Base-by-base conservation (phyloP, 139 green algal species). In the Micractinium conductrix region DNA sequence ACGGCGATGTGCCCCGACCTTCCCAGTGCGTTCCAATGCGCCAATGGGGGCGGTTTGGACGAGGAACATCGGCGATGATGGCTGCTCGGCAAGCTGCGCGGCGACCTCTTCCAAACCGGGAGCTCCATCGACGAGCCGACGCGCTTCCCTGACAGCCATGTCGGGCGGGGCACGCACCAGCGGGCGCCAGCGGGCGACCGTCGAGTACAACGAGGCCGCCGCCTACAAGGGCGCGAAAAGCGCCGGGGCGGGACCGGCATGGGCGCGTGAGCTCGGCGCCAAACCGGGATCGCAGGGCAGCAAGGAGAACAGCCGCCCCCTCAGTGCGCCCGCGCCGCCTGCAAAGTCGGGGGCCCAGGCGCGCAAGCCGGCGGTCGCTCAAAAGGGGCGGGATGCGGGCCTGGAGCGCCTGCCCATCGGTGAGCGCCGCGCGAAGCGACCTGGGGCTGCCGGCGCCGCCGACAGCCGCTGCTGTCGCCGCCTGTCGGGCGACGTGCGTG, bases 401-500 rank as follows among this genome's bases (percentile, higher is more conserved):
- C 58, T 81, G n/a, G 62, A 63, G 53, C 62, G 75, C 37, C 75
- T 81, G 75, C 75, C 75, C 37, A 81, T 81, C 26, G 75, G 75
- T 81, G 38, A 81, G 75, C n/a, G 44, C 26, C 19, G 42, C 9
- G 42, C 8, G 43, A 24, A n/a, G 28, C 9, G 28, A 19, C 17
- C 21, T n/a, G n/a, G 2, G 33, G 45, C 10, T 22, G 30, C 42
- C 12, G 33, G 37, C 19, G n/a, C 44, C 30, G 55, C 9, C 75
- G 35, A 48, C 33, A 28, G 35, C 45, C 19, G 74, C 17, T 55
- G 24, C 48, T 63, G 75, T 70, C 75, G 55, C 53, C 26, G 53
- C 53, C 75, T 80, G 74, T 80, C 43, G 71, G 2, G 37, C 33
- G 26, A 35, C 24, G 58, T 4, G 4, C 26, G 26, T 21, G 58